Evolutionary conservation across 768 basidiomycete species (phyloP).

Genomic region (Phlegmacium glaucopus): DNA sequence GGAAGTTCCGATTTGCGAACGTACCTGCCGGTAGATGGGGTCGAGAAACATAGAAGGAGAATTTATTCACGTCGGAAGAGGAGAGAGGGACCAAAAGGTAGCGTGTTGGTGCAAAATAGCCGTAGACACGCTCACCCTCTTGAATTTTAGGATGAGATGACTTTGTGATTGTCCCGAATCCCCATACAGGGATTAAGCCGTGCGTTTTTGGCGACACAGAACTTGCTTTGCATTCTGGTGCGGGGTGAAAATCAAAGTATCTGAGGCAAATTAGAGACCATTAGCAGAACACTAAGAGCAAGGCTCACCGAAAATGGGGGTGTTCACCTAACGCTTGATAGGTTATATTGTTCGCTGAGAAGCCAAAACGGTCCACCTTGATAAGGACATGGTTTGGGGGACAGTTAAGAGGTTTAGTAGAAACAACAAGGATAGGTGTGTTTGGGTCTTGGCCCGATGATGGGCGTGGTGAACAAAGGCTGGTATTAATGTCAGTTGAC

Average conservation of each 20-base stretch:
- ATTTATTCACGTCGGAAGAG: slow-evolving; percentile 46
- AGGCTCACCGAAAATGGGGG: slow-evolving; percentile 43
- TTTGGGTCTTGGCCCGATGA: slow-evolving; percentile 24
- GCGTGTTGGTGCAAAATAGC: slow-evolving; percentile 55
- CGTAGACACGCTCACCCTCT: slow-evolving; percentile 60
- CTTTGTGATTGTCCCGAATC: slow-evolving; percentile 54
- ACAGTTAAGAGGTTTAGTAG: slow-evolving; percentile 16
- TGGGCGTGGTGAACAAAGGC: slow-evolving; percentile 30
- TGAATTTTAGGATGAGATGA: slow-evolving; percentile 48
- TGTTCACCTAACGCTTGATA: slow-evolving; percentile 58
- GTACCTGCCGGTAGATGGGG: slow-evolving; percentile 60
- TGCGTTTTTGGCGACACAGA: slow-evolving; percentile 43
- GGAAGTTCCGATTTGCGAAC: slow-evolving; percentile 4
- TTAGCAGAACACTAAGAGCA: background rate
- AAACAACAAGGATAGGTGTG: slow-evolving; percentile 18
- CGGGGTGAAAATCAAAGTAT: slow-evolving; percentile 65
- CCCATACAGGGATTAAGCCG: slow-evolving; percentile 71
- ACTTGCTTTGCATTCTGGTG: slow-evolving; percentile 34
- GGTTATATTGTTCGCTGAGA: slow-evolving; percentile 69
- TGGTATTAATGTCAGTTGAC: slow-evolving; percentile 13
- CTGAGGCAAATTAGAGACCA: slow-evolving; percentile 25
- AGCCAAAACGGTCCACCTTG: slow-evolving; percentile 64
- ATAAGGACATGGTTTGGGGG: slow-evolving; percentile 50
- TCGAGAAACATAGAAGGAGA: slow-evolving; percentile 55
- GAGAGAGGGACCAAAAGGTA: slow-evolving; percentile 56